A percentile compares a stretch with the other conserved stretches of the same genome.
These are phyloP conservation scores for Rhodotorula kratochvilovae DNA, from an alignment of 768 basidiomycete species.

Conservation along the genomic window DNA sequence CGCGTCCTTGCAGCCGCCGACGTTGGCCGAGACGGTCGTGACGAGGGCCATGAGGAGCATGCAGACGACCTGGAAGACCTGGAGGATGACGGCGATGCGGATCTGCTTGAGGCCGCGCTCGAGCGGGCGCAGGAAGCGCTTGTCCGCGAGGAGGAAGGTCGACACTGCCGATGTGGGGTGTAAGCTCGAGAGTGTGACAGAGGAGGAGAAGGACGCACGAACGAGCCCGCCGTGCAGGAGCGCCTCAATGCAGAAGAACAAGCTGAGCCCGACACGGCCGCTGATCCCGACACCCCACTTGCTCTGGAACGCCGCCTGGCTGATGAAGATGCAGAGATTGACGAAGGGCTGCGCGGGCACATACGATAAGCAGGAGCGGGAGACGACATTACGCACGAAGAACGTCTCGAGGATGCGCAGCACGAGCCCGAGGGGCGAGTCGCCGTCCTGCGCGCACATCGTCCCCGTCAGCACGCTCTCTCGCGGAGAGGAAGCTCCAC, in stretches of 20 bases:
- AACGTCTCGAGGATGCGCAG: conserved; percentile 11
- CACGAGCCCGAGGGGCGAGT: conserved; percentile 8
- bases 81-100: conserved; percentile 35
- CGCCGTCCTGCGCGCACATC: conserved; percentile 13
- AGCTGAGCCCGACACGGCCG: conserved; percentile 15
- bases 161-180: conserved; percentile 15
- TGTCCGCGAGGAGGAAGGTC: conserved; percentile 27
- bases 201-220: conserved; percentile 16
- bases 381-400: conserved; percentile 4
- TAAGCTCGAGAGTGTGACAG: background rate
- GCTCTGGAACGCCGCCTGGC: conserved; percentile 35
- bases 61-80: conserved; percentile 4
- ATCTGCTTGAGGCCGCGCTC: conserved; percentile 34
- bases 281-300: conserved; percentile 35
- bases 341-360: conserved; percentile 3
- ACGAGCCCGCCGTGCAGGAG: conserved; percentile 10
- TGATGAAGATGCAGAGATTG: conserved; percentile 38
- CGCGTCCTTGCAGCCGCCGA: conserved; percentile 40
- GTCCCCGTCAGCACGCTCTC: no score
- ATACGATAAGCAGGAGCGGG: background rate
- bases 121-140: conserved; percentile 32
- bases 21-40: conserved; percentile 38
- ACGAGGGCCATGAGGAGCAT: conserved; percentile 23
- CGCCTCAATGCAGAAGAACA: conserved; percentile 21
- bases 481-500: background rate